phyloP scores from a whole-genome alignment of 1,139 yeast species.

The Pichia sp. region DNA sequence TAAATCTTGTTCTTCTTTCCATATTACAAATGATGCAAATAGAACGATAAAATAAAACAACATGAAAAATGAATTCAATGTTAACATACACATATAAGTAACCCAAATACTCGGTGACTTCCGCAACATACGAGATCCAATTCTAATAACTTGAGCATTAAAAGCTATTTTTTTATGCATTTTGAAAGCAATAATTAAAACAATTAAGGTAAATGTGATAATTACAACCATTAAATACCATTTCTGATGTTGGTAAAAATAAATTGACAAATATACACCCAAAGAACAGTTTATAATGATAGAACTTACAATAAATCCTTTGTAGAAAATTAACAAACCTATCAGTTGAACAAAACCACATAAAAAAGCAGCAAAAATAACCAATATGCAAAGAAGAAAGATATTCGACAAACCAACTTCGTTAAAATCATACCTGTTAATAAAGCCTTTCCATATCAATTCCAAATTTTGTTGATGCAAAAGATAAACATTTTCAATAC shows the following conservation, averaged over 20 bases:
- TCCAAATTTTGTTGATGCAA: conserved; percentile 44
- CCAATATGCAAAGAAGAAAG: conserved; percentile 57
- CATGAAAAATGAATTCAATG: conserved; percentile 53
- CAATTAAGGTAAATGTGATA: conserved; percentile 52
- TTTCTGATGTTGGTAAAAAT: conserved; percentile 56
- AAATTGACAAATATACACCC: conserved; percentile 71
- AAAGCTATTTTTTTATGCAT: conserved; percentile 49
- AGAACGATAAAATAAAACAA: conserved; percentile 48
- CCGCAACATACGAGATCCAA: conserved; percentile 71
- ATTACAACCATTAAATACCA: conserved; percentile 79
- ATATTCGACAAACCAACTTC: not conserved
- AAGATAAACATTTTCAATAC: conserved; percentile 43
- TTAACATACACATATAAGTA: conserved; percentile 56
- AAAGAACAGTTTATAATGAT: conserved; percentile 59
- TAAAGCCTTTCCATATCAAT: conserved; percentile 68
- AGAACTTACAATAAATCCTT: conserved; percentile 62
- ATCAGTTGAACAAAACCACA: conserved; percentile 33
- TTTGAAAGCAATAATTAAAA: conserved; percentile 70
- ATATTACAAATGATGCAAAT: conserved; percentile 76
- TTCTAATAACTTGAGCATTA: conserved; percentile 67
- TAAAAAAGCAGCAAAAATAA: conserved; percentile 52
- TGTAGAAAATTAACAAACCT: conserved; percentile 56
- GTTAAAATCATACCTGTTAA: conserved; percentile 40
- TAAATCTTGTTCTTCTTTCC: conserved; percentile 28
- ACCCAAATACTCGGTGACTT: conserved; percentile 62